These are phyloP conservation scores for Mortierella sp. DNA, from an alignment of 371 early-diverging fungal species.

Conservation along the genomic window DNA sequence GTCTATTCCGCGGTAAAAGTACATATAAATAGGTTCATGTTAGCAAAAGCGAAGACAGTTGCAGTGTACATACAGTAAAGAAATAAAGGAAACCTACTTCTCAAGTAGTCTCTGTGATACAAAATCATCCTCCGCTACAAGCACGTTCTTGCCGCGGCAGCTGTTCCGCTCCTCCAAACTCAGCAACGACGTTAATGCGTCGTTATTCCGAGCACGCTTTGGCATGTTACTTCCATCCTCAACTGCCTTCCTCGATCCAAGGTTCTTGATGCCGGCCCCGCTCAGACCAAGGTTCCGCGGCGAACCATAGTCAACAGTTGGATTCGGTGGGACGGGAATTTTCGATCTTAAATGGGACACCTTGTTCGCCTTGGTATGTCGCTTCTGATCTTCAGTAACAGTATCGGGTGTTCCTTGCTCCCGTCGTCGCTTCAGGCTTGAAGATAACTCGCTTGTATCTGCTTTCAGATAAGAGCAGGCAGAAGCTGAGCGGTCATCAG, in stretches of 20 bases:
- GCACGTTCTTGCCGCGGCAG: constrained; percentile 41
- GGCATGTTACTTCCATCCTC: constrained; percentile 15
- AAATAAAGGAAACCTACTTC: constrained; percentile 17
- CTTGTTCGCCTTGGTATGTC: constrained; percentile 9
- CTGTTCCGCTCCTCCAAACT: constrained; percentile 21
- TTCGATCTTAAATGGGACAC: no score
- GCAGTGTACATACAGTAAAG: no score
- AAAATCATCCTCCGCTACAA: constrained; percentile 49
- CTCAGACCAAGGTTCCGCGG: no score
- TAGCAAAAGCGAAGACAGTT: no score
- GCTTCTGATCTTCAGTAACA: not conserved
- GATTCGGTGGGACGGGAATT: no score
- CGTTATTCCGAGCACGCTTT: constrained; percentile 39
- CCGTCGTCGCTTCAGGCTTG: constrained; percentile 20
- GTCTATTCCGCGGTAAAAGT: constrained; percentile 22
- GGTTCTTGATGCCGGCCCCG: no score
- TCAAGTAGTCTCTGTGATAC: constrained; percentile 48
- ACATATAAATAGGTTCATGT: not conserved
- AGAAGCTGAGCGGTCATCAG: no score
- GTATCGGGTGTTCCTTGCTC: constrained; percentile 7
- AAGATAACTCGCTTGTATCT: no score
- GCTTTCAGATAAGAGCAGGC: no score
- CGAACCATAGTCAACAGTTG: no score
- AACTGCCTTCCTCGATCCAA: not conserved
- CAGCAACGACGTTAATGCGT: constrained; percentile 30